phyloP scores from a whole-genome alignment of 2,329 filamentous ascomycete species.

The Orbilia quercus region DNA sequence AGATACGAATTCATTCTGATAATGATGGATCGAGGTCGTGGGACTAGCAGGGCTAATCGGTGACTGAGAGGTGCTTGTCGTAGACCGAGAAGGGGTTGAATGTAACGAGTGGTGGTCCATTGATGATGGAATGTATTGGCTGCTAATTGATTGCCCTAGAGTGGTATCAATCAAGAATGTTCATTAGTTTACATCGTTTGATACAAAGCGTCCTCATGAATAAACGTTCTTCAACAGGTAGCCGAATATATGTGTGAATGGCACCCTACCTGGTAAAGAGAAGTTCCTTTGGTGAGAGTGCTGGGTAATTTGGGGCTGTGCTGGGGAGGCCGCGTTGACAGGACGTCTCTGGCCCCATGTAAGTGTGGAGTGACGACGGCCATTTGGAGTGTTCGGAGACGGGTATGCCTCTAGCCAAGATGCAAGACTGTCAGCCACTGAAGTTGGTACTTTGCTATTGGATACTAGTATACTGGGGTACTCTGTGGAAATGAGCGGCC shows the following conservation, averaged over 20 bases:
- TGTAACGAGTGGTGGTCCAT: slow-evolving; percentile 36
- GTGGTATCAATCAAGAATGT: slow-evolving; percentile 9
- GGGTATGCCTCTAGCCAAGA: slow-evolving; percentile 10
- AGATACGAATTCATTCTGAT: slow-evolving; percentile 18
- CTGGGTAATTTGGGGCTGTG: slow-evolving; percentile 43
- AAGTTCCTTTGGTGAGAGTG: slow-evolving; percentile 46
- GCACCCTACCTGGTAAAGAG: slow-evolving; percentile 38
- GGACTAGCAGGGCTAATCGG: slow-evolving; percentile 25
- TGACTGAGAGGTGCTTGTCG: slow-evolving; percentile 10
- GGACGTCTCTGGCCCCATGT: slow-evolving; percentile 42
- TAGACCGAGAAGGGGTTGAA: slow-evolving; percentile 20
- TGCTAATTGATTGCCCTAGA: slow-evolving; percentile 21
- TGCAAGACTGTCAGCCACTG: neutral
- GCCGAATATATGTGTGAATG: neutral
- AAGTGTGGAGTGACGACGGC: slow-evolving; percentile 50
- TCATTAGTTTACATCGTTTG: slow-evolving; percentile 3
- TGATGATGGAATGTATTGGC: slow-evolving; percentile 16
- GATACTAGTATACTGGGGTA: slow-evolving; percentile 26
- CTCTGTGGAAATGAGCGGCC: neutral
- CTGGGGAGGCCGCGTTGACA: slow-evolving; percentile 47
- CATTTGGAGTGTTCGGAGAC: slow-evolving; percentile 26
- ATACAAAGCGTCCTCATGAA: too few species aligned
- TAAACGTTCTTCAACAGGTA: neutral
- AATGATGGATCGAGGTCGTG: slow-evolving; percentile 8
- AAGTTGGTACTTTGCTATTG: neutral